Evolutionary conservation across 805 yeast species (phyloP).

Genomic region (Candida ponderosae): DNA sequence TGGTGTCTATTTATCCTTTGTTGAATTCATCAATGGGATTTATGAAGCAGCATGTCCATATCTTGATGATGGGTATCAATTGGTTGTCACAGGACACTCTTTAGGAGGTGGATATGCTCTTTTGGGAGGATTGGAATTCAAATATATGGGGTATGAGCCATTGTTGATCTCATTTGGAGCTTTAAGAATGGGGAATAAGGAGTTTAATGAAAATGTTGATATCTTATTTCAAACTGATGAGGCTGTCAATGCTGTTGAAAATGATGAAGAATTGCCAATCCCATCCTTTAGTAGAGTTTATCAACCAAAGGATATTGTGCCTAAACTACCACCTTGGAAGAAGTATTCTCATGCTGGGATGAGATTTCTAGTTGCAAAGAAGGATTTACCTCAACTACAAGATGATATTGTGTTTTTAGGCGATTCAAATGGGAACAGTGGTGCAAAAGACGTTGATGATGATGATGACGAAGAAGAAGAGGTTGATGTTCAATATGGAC

Average conservation of each 20-base stretch:
- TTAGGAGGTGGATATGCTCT: conserved; percentile 67
- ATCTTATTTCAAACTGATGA: conserved; percentile 31
- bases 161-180: conserved; percentile 53
- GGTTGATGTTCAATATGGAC: neutral
- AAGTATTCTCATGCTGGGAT: conserved; percentile 25
- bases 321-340: conserved; percentile 47
- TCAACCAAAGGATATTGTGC: conserved; percentile 52
- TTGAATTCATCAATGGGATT: conserved; percentile 32
- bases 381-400: conserved; percentile 26
- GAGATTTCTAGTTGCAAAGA: conserved; percentile 24
- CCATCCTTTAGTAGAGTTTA: conserved; percentile 41
- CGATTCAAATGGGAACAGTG: conserved; percentile 5
- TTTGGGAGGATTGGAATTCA: conserved; percentile 55
- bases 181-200: conserved; percentile 54
- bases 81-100: conserved; percentile 66
- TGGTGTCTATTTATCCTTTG: conserved; percentile 49
- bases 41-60: conserved; percentile 24
- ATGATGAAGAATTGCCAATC: conserved; percentile 22
- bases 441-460: conserved; percentile 5
- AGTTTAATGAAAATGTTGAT: conserved; percentile 46
- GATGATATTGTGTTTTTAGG: conserved; percentile 11
- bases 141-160: conserved; percentile 45
- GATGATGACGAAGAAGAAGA: neutral
- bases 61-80: conserved; percentile 33
- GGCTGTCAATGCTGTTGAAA: conserved; percentile 18